A percentile compares a stretch with the other conserved stretches of the same genome.
phyloP scores from a whole-genome alignment of 371 early-diverging fungal species.

The Mortierella sp. region DNA sequence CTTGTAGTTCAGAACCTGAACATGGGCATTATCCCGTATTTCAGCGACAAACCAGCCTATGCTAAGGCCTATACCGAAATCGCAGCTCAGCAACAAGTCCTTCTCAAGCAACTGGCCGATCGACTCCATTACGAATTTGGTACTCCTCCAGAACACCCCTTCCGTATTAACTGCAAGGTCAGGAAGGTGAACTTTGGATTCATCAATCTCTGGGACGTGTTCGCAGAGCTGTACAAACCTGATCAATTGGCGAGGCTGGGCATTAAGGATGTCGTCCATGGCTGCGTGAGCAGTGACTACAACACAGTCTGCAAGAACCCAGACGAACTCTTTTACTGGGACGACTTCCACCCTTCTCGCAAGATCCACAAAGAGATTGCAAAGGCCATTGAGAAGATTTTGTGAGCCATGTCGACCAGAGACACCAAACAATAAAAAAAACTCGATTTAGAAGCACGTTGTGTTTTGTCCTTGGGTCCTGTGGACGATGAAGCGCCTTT shows the following conservation, averaged over 20 bases:
- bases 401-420: no score
- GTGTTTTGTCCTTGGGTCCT: no score
- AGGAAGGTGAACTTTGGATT: conserved; percentile 19
- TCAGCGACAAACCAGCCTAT: conserved; percentile 8
- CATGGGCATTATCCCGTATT: conserved; percentile 27
- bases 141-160: conserved; percentile 2
- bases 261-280: conserved; percentile 25
- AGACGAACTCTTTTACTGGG: conserved; percentile 32
- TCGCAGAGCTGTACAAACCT: conserved; percentile 11
- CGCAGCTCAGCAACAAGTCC: conserved; percentile 11
- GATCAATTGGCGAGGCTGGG: conserved; percentile 16
- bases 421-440: no score
- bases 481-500: no score
- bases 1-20: conserved; percentile 27
- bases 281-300: conserved; percentile 40
- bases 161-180: neutral
- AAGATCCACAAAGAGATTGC: conserved; percentile 34
- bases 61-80: conserved; percentile 1
- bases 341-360: conserved; percentile 33
- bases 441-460: no score
- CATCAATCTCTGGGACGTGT: conserved; percentile 9
- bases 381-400: conserved; percentile 3
- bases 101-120: conserved; percentile 9
- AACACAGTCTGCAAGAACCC: conserved; percentile 29
- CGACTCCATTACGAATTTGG: conserved; percentile 9